phyloP scores from a whole-genome alignment of 192 early-diverging fungal species.

The Coemansia sp. region DNA sequence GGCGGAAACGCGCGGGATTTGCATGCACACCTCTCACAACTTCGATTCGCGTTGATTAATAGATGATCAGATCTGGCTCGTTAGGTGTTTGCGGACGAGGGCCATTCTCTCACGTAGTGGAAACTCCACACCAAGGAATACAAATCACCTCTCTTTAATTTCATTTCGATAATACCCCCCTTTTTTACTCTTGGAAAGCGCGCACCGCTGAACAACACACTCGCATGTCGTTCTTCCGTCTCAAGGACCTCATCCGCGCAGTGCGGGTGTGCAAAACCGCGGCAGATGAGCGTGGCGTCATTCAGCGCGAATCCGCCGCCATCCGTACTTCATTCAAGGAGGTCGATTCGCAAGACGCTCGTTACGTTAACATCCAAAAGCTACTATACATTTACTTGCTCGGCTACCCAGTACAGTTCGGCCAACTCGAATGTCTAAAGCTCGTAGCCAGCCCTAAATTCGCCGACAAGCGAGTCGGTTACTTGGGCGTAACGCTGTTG shows the following conservation, averaged over 20 bases:
- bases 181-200: background rate
- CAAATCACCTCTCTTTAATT: background rate
- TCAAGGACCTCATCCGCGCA: constrained; percentile 92
- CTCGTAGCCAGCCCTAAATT: constrained; percentile 91
- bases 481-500: constrained; percentile 96
- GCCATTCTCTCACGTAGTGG: background rate
- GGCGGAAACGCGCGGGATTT: background rate
- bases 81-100: background rate
- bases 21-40: background rate
- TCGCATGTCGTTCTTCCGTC: constrained; percentile 58
- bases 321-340: constrained; percentile 98
- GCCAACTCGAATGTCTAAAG: constrained; percentile 99
- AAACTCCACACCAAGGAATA: background rate
- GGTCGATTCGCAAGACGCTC: constrained; percentile 82
- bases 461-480: constrained; percentile 97
- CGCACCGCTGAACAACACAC: constrained; percentile 1
- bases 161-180: background rate
- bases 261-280: constrained; percentile 98
- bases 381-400: constrained; percentile 99
- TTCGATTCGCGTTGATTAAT: constrained; percentile 15
- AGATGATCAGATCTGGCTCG: constrained; percentile 8
- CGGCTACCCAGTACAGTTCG: constrained; percentile 98
- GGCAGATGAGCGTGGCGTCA: constrained; percentile 97
- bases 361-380: constrained; percentile 95
- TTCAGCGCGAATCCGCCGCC: constrained; percentile 92